phyloP scores from a whole-genome alignment of 2,329 filamentous ascomycete species.

The Thelonectria discophora region DNA sequence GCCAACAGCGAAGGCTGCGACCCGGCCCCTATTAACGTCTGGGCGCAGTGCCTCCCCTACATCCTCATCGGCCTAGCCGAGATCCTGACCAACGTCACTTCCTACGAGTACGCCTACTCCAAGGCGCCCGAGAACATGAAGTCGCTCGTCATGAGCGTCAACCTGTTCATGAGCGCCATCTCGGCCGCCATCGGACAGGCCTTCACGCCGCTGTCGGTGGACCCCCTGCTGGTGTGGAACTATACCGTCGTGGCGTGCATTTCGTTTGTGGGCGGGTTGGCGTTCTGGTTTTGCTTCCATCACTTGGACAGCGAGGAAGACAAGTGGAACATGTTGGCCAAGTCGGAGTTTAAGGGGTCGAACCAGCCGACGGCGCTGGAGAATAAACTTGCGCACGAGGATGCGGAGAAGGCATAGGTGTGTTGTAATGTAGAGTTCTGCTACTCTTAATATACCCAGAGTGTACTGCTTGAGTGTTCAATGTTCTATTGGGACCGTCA shows the following conservation, averaged over 20 bases:
- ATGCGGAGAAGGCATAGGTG: conserved; percentile 26
- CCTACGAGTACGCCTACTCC: conserved; percentile 79
- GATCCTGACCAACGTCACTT: conserved; percentile 65
- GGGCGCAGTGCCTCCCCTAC: conserved; percentile 63
- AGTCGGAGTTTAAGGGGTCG: conserved; percentile 53
- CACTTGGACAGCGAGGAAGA: conserved; percentile 75
- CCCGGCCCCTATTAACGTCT: conserved; percentile 71
- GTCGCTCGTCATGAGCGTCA: conserved; percentile 75
- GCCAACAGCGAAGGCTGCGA: conserved; percentile 59
- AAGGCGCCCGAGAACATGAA: conserved; percentile 85
- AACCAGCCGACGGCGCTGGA: conserved; percentile 49
- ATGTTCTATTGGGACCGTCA: too few species aligned
- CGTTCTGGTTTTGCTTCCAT: conserved; percentile 75
- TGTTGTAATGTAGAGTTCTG: too few species aligned
- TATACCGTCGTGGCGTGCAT: conserved; percentile 71
- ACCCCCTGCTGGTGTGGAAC: conserved; percentile 77
- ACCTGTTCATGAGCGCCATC: conserved; percentile 76
- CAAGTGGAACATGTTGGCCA: conserved; percentile 69
- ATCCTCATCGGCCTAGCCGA: conserved; percentile 62
- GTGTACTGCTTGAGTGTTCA: too few species aligned
- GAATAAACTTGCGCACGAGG: conserved; percentile 39
- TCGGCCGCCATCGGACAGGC: conserved; percentile 76
- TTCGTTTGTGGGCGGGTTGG: conserved; percentile 67
- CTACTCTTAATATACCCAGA: too few species aligned
- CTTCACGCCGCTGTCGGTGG: conserved; percentile 66